Percentiles rank a stretch among this genome's conserved stretches.
Evolutionary conservation across 495 filamentous ascomycete genomes (phyloP).

Genomic region (Penicillium chermesinum): DNA sequence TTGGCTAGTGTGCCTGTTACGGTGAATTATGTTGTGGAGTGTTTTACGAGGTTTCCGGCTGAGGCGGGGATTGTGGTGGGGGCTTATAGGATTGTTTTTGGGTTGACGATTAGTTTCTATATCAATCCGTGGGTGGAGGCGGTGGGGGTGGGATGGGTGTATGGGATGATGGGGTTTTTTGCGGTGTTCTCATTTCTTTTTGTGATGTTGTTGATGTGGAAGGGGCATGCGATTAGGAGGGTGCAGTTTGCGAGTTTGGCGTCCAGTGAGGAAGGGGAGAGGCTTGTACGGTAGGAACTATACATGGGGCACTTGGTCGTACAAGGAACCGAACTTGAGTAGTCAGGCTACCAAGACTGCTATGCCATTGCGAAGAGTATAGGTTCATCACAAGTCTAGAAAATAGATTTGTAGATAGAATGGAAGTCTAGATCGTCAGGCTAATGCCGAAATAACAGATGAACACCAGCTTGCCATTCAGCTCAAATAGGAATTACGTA

Average conservation of each 20-base stretch:
- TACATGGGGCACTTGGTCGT: slow-evolving; percentile 1
- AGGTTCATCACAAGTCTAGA: too few relatives aligned
- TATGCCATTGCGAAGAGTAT: too few relatives aligned
- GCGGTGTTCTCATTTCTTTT: slow-evolving; percentile 35
- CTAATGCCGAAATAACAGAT: slow-evolving; percentile 1
- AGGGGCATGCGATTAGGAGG: slow-evolving; percentile 23
- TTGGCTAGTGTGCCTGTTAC: slow-evolving; percentile 38
- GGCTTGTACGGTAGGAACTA: slow-evolving; percentile 11
- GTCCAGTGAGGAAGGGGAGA: slow-evolving; percentile 25
- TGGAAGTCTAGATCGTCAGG: background rate
- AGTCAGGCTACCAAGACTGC: too few relatives aligned
- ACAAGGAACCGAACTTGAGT: too few relatives aligned
- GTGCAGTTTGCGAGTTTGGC: slow-evolving; percentile 21
- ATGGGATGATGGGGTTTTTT: slow-evolving; percentile 50
- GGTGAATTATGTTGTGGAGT: slow-evolving; percentile 48
- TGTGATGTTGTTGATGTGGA: slow-evolving; percentile 29
- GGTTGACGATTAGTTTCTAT: slow-evolving; percentile 44
- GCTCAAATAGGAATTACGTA: slow-evolving; percentile 9
- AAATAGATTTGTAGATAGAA: background rate
- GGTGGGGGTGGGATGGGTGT: slow-evolving; percentile 47
- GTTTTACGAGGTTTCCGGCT: slow-evolving; percentile 36
- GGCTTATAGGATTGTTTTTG: slow-evolving; percentile 38
- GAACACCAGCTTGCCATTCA: slow-evolving; percentile 13
- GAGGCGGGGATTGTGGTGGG: slow-evolving; percentile 40
- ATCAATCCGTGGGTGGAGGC: slow-evolving; percentile 41